Evolutionary conservation across 192 early-diverging fungal species (phyloP).

Genomic region (Allomyces macrogynus): DNA sequence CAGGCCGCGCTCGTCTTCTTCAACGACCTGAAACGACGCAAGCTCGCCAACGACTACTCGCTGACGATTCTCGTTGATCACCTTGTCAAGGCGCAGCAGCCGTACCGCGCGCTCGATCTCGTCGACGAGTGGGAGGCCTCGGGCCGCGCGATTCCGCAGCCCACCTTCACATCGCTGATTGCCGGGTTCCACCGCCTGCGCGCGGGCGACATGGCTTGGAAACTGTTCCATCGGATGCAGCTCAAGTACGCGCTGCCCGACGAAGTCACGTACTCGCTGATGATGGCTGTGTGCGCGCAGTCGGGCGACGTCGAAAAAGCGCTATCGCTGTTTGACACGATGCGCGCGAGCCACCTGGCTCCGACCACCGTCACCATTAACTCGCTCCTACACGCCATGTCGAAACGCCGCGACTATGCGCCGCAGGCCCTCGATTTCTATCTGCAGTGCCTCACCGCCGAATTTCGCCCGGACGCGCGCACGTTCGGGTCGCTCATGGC

Average conservation of each 20-base stretch:
- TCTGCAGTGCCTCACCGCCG: not conserved
- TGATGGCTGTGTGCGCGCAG: not conserved
- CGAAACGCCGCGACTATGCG: not conserved
- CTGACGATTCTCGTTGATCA: not conserved
- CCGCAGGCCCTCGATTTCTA: not conserved
- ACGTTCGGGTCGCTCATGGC: not conserved
- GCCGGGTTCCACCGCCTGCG: not conserved
- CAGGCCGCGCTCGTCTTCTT: not conserved
- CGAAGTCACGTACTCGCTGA: not conserved
- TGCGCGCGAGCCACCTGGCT: not conserved
- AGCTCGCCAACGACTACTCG: not conserved
- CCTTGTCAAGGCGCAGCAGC: not conserved
- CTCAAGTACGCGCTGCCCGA: not conserved
- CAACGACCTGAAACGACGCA: not conserved
- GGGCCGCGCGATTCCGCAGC: not conserved
- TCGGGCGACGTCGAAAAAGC: not conserved
- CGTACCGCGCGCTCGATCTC: not conserved
- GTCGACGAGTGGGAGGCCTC: not conserved
- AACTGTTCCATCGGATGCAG: not conserved
- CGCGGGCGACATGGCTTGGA: not conserved
- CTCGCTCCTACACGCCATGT: not conserved
- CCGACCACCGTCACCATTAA: not conserved
- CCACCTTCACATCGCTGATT: not conserved
- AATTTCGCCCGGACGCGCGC: not conserved
- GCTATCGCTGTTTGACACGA: not conserved